Evolutionary conservation across 148 eudicot species (phyloP), one percentile per base, ranked within the genome.

Genomic region (Beta vulgaris): DNA sequence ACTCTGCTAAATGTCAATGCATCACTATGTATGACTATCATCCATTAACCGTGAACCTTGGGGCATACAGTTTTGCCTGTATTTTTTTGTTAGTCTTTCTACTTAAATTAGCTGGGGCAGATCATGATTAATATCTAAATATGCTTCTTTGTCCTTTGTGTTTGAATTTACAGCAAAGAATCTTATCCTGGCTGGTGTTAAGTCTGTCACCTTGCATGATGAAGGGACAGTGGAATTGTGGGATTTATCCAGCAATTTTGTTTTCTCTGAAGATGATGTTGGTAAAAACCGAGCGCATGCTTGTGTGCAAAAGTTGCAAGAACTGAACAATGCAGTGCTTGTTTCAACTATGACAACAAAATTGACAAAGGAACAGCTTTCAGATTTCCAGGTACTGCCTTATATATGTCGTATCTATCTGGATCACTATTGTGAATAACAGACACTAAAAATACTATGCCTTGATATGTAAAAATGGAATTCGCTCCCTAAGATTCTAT

Each of bases 231-330:
- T 89, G 28, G 91, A 89, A 79, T 69, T 86, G 64, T 87, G 91
- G 93, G 93, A 89, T 79, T 72, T 87, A 76, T 89, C 93, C 32
- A 81, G 91, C 88, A 89, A 89, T 76, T 89, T 89, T 80, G 69
- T 84, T 69, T 84, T 89, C 74, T 79, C 89, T 11, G 89, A 87
- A 78, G 80, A 51, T 76, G 93, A 89, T 83, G 79, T 89, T 36
- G 93, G 93, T 28, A 89, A 86, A 79, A 89, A 87, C 80, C 86
- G 93, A 73, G 93, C 91, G 54, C 78, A 82, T 82, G 88, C 88
- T 76, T 84, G 83, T 84, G 84, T 87, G 69, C 88, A 84, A 51
- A 87, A 87, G 84, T 62, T 89, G 85, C 91, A 87, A 76, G 93
- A 89, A 77, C 85, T 89, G 49, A 89, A 89, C 77, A 87, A 87